A percentile compares a stretch with the other conserved stretches of the same genome.
Evolutionary conservation across 495 filamentous ascomycete genomes (phyloP).

Genomic region (Sporormia fimetaria): DNA sequence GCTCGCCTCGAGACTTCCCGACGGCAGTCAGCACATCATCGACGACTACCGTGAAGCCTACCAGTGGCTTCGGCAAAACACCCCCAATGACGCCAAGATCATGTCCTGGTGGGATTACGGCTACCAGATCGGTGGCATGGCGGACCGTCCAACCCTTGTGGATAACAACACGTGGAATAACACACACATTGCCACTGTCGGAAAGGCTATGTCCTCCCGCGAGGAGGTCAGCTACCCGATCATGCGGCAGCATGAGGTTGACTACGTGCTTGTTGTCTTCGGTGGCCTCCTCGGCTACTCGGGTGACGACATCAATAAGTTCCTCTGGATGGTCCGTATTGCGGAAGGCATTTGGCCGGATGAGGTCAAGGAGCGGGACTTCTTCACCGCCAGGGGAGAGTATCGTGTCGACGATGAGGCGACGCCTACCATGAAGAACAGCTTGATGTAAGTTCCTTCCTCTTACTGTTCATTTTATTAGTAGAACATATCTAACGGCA

Average conservation of each 20-base stretch:
- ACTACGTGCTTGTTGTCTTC: conserved; percentile 96
- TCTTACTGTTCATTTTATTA: conserved; percentile 2
- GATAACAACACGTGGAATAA: conserved; percentile 99
- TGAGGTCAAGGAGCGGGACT: conserved; percentile 94
- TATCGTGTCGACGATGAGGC: conserved; percentile 90
- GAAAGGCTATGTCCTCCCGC: conserved; percentile 95
- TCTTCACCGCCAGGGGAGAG: conserved; percentile 90
- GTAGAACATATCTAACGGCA: conserved; percentile 37
- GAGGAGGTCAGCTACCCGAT: conserved; percentile 99
- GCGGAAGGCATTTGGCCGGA: conserved; percentile 99
- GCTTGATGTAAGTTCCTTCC: conserved; percentile 67
- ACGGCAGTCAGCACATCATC: conserved; percentile 96
- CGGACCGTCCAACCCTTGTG: conserved; percentile 90
- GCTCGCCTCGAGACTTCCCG: conserved; percentile 78
- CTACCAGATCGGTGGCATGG: conserved; percentile 99
- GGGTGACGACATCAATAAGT: conserved; percentile 99
- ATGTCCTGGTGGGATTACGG: conserved; percentile 99
- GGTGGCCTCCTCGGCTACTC: conserved; percentile 94
- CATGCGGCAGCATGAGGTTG: conserved; percentile 94
- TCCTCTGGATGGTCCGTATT: conserved; percentile 99
- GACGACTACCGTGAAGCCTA: conserved; percentile 99
- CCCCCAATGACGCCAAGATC: conserved; percentile 85
- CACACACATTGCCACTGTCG: conserved; percentile 98
- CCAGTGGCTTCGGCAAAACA: conserved; percentile 99
- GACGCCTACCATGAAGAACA: conserved; percentile 98